phyloP scores from a whole-genome alignment of 352 stramenopile species.

The Peronospora tabacina region DNA sequence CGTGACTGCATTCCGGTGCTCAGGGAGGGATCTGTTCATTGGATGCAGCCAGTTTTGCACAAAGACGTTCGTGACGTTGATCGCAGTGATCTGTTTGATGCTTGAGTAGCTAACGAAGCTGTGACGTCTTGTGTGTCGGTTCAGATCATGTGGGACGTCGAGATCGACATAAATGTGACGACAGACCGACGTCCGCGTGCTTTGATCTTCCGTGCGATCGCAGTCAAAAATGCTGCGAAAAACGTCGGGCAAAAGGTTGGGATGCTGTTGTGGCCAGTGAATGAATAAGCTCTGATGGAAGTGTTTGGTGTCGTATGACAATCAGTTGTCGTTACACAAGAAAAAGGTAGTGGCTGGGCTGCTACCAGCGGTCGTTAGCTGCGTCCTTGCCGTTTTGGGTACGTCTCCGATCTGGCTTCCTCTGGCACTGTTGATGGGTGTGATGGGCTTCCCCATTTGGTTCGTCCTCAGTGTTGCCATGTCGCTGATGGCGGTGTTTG shows the following conservation, averaged over 20 bases:
- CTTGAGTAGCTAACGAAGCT: background rate
- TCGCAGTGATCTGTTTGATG: background rate
- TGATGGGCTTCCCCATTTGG: conserved; percentile 61
- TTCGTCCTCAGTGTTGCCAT: conserved; percentile 36
- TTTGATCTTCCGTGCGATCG: conserved; percentile 32
- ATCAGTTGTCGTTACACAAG: conserved; percentile 49
- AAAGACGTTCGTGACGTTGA: conserved; percentile 22
- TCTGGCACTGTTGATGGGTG: conserved; percentile 40
- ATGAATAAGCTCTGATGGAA: background rate
- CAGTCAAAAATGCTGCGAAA: conserved; percentile 32
- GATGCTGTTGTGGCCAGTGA: background rate
- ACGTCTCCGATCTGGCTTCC: conserved; percentile 55
- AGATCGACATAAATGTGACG: conserved; percentile 32
- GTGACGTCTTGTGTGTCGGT: background rate
- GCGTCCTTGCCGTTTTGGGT: conserved; percentile 34
- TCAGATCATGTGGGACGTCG: conserved; percentile 27
- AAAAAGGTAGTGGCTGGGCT: conserved; percentile 49
- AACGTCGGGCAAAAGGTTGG: conserved; percentile 38
- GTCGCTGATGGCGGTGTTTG: conserved; percentile 42
- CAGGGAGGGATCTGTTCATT: conserved; percentile 33
- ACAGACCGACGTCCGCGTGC: conserved; percentile 42
- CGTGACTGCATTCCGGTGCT: conserved; percentile 48
- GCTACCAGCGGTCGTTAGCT: conserved; percentile 38
- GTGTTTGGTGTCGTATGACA: background rate
- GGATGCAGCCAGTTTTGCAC: conserved; percentile 28